Base-by-base conservation (phyloP, 345 rosid genomes). In the Theobroma cacao region DNA sequence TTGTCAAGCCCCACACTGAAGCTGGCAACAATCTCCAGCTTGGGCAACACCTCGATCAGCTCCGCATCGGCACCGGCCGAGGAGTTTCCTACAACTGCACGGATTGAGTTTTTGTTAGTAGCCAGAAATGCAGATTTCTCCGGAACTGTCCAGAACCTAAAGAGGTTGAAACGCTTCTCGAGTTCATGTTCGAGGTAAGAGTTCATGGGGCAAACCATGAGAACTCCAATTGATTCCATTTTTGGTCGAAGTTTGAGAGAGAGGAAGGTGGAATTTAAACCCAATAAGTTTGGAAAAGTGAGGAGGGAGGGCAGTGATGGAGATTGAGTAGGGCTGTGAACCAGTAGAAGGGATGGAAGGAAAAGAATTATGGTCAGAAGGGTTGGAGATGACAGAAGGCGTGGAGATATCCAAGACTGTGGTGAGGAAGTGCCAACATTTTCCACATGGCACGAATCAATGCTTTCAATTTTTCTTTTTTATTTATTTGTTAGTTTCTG, bases 1-100 rank as follows among this genome's bases (percentile, higher is more conserved):
- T 85, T 87, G 55, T 91, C 91, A 48, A 91, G 50, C 4, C 93
- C 96, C 40, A 90, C 93, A 58, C 93, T 90, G 83, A 52, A 85
- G 45, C 72, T 91, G 13, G 96, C 74, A 60, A 90, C 88, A 41
- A 90, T 91, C 85, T 90, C 90, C 55, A 90, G 70, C 75, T 81
- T 81, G 12, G 91, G 96, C 56, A 91, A 68, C 10, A 85, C 77
- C 8, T 86, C 90, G 52, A 91, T 85, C 45, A 91, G 81, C 74
- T 78, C 81, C 6, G 89, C 86, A 52, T 89, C 90, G 66, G 90
- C 92, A 20, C 92, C 91, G 47, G 81, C 76, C 22, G 7, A 11
- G 60, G 88, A 40, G 83, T 79, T 55, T 0, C 89, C 86, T 4
- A 88, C 96, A 3, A 90, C 82, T 0, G 89, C 93, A 15, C 82